phyloP scores from a whole-genome alignment of 73 alveolate species.

The Paramecium bursaria region DNA sequence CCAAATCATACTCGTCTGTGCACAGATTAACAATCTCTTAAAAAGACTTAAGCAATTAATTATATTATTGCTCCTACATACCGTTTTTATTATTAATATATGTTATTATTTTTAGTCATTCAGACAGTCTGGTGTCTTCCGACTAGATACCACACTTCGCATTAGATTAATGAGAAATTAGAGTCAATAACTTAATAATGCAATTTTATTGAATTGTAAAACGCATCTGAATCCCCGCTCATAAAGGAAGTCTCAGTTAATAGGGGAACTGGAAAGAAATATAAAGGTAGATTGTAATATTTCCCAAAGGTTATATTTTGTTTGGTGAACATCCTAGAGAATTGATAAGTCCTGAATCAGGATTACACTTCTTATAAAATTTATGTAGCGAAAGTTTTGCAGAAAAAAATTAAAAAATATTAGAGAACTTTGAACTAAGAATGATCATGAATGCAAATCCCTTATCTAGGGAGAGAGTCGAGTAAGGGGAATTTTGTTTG shows the following conservation, averaged over 20 bases:
- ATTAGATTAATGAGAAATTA: constrained; percentile 13
- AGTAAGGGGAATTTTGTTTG: constrained; percentile 75
- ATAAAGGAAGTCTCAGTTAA: constrained; percentile 21
- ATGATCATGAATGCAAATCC: constrained; percentile 79
- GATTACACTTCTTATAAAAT: constrained; percentile 65
- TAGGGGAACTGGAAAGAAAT: constrained; percentile 14
- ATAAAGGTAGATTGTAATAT: constrained; percentile 10
- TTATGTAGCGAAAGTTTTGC: constrained; percentile 57
- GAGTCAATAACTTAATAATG: constrained; percentile 28
- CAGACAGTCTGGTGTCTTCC: too few relatives aligned
- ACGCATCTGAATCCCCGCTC: constrained; percentile 34
- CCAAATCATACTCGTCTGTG: too few relatives aligned
- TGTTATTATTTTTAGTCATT: too few relatives aligned
- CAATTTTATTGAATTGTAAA: neutral
- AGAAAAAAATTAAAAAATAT: constrained; percentile 26
- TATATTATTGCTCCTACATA: too few relatives aligned
- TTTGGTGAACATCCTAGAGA: constrained; percentile 87
- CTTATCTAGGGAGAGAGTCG: constrained; percentile 70
- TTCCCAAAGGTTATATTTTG: constrained; percentile 52
- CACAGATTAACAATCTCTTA: too few relatives aligned
- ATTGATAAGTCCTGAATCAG: constrained; percentile 77
- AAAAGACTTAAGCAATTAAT: too few relatives aligned
- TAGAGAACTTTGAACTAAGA: constrained; percentile 50
- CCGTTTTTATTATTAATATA: too few relatives aligned
- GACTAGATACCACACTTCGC: constrained; percentile 45